phyloP scores from a whole-genome alignment of 2,329 filamentous ascomycete genomes.

The Colletotrichum camelliae region DNA sequence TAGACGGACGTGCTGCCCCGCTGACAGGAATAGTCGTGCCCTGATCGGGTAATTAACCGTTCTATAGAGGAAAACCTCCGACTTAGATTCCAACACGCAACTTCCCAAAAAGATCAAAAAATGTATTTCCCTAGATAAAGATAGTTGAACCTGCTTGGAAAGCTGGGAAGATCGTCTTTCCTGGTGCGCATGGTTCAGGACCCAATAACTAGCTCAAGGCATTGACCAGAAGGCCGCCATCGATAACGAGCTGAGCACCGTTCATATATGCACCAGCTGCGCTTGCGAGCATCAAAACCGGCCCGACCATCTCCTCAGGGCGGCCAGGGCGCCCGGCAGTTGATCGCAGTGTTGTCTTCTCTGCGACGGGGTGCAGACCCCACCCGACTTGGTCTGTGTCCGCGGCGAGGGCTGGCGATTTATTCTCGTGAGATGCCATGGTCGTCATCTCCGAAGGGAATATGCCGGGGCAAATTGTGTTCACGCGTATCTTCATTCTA shows the following conservation, averaged over 20 bases:
- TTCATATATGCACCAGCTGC: slow-evolving; percentile 31
- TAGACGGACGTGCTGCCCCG: neutral
- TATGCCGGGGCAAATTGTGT: slow-evolving; percentile 28
- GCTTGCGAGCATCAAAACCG: slow-evolving; percentile 28
- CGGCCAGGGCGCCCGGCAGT: slow-evolving; percentile 28
- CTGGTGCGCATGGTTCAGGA: neutral
- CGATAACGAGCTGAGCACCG: slow-evolving; percentile 27
- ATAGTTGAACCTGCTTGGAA: neutral
- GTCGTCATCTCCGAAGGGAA: slow-evolving; percentile 28
- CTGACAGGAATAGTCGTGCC: neutral
- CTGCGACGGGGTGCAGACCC: slow-evolving; percentile 15
- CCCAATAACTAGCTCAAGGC: neutral
- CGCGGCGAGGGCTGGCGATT: slow-evolving; percentile 21
- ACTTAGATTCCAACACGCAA: neutral
- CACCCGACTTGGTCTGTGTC: neutral
- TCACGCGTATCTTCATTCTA: slow-evolving; percentile 29
- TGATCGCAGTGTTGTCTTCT: slow-evolving; percentile 27
- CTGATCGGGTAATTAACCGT: neutral
- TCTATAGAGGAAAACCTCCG: neutral
- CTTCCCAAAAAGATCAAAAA: no score
- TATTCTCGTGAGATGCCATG: slow-evolving; percentile 22
- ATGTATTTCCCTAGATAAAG: neutral
- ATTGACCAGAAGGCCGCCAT: slow-evolving; percentile 24
- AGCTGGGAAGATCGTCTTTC: neutral
- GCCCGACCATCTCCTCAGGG: slow-evolving; percentile 30